These are phyloP conservation scores for Mycena alexandri DNA, from an alignment of 768 basidiomycete genomes.

Conservation along the genomic window DNA sequence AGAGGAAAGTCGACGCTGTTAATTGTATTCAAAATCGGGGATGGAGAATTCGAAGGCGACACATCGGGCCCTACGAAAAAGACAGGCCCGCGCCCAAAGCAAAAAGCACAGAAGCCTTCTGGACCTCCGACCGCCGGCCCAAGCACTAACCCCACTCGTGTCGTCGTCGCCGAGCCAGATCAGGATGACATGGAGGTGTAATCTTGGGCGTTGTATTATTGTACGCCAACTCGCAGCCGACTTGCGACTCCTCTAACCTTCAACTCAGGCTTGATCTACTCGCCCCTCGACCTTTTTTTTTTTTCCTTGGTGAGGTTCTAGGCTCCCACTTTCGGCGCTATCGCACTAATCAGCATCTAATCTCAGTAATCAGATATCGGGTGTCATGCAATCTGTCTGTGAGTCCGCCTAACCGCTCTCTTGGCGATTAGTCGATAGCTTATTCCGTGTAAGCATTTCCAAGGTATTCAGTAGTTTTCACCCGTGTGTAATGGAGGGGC, in stretches of 20 bases:
- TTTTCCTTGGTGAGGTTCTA: too few relatives aligned
- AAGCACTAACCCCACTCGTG: slow-evolving; percentile 35
- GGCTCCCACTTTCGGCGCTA: too few relatives aligned
- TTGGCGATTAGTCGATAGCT: neutral
- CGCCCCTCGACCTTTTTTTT: too few relatives aligned
- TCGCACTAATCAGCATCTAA: too few relatives aligned
- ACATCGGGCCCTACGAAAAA: slow-evolving; percentile 43
- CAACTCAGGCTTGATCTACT: too few relatives aligned
- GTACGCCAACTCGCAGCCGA: neutral
- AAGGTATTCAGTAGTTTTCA: neutral
- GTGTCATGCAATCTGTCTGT: too few relatives aligned
- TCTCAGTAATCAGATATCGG: too few relatives aligned
- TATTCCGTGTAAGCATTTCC: neutral
- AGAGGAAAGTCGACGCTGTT: slow-evolving; percentile 79
- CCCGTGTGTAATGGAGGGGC: neutral
- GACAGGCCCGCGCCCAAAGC: slow-evolving; percentile 16
- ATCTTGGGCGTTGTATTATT: slow-evolving; percentile 24
- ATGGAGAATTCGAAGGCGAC: slow-evolving; percentile 66
- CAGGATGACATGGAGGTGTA: slow-evolving; percentile 56
- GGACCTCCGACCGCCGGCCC: slow-evolving; percentile 8
- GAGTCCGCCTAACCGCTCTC: too few relatives aligned
- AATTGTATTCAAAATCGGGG: slow-evolving; percentile 71
- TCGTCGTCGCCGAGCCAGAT: slow-evolving; percentile 58
- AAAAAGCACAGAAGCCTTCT: slow-evolving; percentile 3
- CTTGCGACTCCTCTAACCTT: neutral